Percentiles rank a stretch among this genome's conserved stretches.
Conservation (phyloP, 2,329 filamentous ascomycete species). For the Fusarium sambucinum region DNA sequence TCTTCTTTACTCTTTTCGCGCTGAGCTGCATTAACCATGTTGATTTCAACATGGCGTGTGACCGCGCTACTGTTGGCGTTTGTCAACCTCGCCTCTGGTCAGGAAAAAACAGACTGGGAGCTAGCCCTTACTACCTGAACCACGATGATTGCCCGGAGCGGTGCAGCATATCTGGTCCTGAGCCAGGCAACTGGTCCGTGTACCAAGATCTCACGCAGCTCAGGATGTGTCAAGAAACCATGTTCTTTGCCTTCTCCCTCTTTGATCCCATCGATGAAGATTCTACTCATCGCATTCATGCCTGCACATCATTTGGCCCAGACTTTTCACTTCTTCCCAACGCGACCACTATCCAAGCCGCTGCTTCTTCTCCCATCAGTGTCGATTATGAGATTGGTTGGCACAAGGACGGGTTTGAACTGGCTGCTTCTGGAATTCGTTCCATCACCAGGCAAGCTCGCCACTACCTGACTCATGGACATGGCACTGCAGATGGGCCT, state of each 20-base stretch:
- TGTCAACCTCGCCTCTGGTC: background rate
- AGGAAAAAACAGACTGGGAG: background rate
- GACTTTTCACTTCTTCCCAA: slow-evolving; percentile 1
- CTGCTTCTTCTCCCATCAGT: background rate
- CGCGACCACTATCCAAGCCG: background rate
- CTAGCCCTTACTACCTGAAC: background rate
- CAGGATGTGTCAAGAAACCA: background rate
- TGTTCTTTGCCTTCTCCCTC: background rate
- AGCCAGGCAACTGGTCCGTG: background rate
- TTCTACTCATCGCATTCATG: slow-evolving; percentile 1
- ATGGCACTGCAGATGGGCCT: background rate
- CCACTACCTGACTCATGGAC: background rate
- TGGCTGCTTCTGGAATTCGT: slow-evolving; percentile 2
- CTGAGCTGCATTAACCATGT: background rate
- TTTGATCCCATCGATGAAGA: background rate
- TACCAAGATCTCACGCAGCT: background rate
- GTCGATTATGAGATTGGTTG: background rate
- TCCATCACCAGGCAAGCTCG: slow-evolving; percentile 3
- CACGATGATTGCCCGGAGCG: background rate
- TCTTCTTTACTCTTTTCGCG: background rate
- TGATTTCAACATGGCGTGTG: background rate
- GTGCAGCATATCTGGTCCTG: background rate
- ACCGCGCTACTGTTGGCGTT: background rate
- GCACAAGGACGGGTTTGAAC: background rate
- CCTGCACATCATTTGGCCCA: background rate